phyloP scores from a whole-genome alignment of 139 green algal genomes.

The Astrephomene gubernaculifera region DNA sequence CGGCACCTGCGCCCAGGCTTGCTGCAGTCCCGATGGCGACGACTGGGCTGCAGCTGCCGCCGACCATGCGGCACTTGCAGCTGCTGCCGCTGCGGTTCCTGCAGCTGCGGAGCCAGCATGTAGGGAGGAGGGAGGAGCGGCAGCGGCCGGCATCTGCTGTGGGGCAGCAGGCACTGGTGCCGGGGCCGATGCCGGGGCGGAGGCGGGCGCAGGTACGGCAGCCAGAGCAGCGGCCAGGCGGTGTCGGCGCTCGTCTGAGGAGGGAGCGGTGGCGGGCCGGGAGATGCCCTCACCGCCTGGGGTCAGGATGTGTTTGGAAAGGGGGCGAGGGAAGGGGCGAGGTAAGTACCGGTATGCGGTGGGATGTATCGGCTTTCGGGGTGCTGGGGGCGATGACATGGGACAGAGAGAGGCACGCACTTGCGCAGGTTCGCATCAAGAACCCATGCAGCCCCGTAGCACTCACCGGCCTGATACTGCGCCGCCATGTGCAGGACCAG shows the following conservation, averaged over 20 bases:
- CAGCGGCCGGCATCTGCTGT: background rate
- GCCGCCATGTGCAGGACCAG: conserved; percentile 39
- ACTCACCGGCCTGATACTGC: conserved; percentile 37
- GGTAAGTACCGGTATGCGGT: too few relatives aligned
- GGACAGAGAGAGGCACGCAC: background rate
- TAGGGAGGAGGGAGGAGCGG: background rate
- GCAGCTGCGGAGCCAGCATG: background rate
- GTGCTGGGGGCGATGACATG: background rate
- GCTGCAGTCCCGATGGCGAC: background rate
- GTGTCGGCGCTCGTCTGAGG: conserved; percentile 30
- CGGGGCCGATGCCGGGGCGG: background rate
- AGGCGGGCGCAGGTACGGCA: background rate
- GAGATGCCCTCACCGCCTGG: conserved; percentile 43
- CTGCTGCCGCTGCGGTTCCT: background rate
- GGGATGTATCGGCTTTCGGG: background rate
- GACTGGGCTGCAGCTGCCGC: background rate
- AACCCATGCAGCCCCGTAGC: background rate
- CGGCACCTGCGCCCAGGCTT: background rate
- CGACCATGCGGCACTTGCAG: too few relatives aligned
- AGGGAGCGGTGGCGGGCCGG: conserved; percentile 30
- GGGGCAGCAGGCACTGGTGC: background rate
- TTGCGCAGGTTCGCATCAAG: too few relatives aligned
- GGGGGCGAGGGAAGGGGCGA: background rate
- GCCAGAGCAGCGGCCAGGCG: background rate
- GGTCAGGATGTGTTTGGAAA: too few relatives aligned